Base-by-base conservation (phyloP, 805 yeast genomes). In the Middelhovenomyces tepae region DNA sequence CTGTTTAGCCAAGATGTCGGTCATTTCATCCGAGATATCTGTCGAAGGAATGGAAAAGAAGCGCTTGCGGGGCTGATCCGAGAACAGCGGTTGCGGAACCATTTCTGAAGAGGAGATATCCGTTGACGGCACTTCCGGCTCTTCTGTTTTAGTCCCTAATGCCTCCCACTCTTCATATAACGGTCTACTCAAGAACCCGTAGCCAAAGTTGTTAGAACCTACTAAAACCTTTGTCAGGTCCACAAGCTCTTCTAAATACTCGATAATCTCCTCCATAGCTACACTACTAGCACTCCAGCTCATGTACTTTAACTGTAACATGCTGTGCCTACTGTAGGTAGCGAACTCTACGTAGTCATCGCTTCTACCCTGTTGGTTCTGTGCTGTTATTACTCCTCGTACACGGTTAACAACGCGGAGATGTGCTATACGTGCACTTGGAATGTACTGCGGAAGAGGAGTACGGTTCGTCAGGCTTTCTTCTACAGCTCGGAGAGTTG, bases 201-300 rank as follows among this genome's bases (percentile, higher is more conserved):
- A 67, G 42, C 65, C 65, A 45, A 69, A 69, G 42, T 62, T 67
- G 37, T 64, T 59, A 7, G 64, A 67, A 16, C 75, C 75, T 17
- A 66, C 69, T 4, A 69, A 44, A 3, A 62, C 43, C 37, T 62
- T 65, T 0, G 65, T 54, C 19, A 69, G 38, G 29, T 56, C 60
- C 4, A 63, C 37, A 8, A 70, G 47, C 40, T 67, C 73, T 39
- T 70, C 75, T 17, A 65, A 55, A 40, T 66, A 69, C 30, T 63
- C 69, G 27, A 69, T 66, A 22, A 70, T 55, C 39, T 70, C 74
- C 38, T 66, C 72, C 2, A 64, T 47, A 0, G 72, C 71, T 2
- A 69, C 62, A 36, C 63, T 62, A 1, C 70, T 52, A 2, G 75
- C 75, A 44, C 66, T 69, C 75, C 75, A 70, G 35, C 67, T 57